A percentile compares a stretch with the other conserved stretches of the same genome.
Conservation (phyloP, 768 basidiomycete species). For the Tricholomella constricta region DNA sequence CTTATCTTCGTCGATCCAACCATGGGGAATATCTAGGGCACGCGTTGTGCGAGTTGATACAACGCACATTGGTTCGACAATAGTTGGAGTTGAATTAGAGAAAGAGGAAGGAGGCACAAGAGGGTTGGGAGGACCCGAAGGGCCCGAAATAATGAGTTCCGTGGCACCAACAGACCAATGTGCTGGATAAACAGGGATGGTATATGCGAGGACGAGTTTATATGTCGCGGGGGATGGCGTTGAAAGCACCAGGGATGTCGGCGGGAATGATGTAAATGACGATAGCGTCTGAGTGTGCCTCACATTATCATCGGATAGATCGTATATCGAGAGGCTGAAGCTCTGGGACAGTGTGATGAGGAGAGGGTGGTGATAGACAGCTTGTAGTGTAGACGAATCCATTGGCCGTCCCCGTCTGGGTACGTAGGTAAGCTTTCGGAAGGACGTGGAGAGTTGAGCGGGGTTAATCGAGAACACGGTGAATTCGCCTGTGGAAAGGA, state of each 20-base stretch:
- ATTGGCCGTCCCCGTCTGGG: conserved; percentile 44
- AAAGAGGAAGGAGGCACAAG: conserved; percentile 16
- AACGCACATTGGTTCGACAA: conserved; percentile 45
- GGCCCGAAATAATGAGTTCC: conserved; percentile 65
- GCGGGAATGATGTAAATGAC: conserved; percentile 79
- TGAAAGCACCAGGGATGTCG: conserved; percentile 79
- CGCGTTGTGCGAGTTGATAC: conserved; percentile 62
- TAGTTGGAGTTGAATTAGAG: conserved; percentile 4
- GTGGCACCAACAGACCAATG: conserved; percentile 83
- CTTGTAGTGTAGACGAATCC: conserved; percentile 54
- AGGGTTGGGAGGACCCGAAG: conserved; percentile 19
- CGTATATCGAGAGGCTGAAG: conserved; percentile 74
- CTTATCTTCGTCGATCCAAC: conserved; percentile 71
- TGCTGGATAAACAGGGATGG: conserved; percentile 75
- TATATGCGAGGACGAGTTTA: conserved; percentile 75
- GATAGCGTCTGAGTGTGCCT: conserved; percentile 65
- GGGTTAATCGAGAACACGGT: conserved; percentile 57
- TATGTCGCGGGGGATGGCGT: conserved; percentile 57
- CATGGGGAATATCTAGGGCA: conserved; percentile 69
- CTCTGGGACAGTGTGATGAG: conserved; percentile 69
- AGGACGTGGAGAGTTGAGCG: conserved; percentile 40
- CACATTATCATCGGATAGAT: conserved; percentile 55
- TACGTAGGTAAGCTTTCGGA: conserved; percentile 48
- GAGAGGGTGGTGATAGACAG: conserved; percentile 77
- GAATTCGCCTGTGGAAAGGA: conserved; percentile 73